Percentiles rank a stretch among this genome's conserved stretches.
Evolutionary conservation across 2,329 filamentous ascomycete genomes (phyloP).

Genomic region (Ustilaginoidea virens): DNA sequence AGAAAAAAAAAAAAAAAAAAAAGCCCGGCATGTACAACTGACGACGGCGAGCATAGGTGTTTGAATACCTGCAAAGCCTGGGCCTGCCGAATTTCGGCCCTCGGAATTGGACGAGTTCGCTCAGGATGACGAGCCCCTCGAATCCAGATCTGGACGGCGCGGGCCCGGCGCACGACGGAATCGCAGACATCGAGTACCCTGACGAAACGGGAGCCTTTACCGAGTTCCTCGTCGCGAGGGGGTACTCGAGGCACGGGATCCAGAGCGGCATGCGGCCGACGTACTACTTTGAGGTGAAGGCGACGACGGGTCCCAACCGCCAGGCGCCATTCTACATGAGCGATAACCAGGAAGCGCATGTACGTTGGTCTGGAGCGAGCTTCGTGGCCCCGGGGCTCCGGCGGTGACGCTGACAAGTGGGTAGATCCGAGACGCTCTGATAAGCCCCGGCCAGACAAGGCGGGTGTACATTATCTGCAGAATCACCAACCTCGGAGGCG

Average conservation of each 20-base stretch:
- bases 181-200: background rate
- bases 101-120: slow-evolving; percentile 2
- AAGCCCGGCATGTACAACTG: background rate
- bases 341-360: slow-evolving; percentile 1
- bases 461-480: slow-evolving; percentile 1
- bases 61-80: slow-evolving; percentile 1
- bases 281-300: slow-evolving; percentile 1
- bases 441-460: background rate
- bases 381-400: background rate
- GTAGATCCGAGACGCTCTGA: background rate
- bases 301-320: background rate
- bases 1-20: background rate
- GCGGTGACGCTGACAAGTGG: background rate
- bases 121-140: background rate
- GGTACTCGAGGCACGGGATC: background rate
- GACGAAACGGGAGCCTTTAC: background rate
- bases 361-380: background rate
- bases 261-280: background rate
- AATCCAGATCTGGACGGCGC: background rate
- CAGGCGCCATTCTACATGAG: slow-evolving; percentile 1
- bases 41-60: background rate
- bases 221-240: background rate
- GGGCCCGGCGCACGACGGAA: background rate
- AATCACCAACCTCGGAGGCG: background rate
- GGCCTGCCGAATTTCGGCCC: slow-evolving; percentile 1